Conservation (phyloP, 257 asterid genomes). For the Eucommia ulmoides region DNA sequence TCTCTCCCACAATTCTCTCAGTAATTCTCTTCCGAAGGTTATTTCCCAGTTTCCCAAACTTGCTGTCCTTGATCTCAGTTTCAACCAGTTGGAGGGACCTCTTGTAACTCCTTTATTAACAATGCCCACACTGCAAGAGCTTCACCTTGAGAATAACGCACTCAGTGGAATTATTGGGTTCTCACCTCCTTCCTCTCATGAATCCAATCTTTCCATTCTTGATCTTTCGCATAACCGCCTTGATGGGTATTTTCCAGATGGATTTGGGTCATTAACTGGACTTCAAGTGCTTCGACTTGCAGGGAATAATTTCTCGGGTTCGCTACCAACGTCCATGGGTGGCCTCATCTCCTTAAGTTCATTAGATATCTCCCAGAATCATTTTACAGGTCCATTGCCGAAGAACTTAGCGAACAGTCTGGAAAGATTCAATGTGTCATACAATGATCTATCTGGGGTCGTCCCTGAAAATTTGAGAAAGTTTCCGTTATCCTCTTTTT, state of each 20-base stretch:
- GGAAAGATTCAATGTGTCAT: constrained; percentile 69
- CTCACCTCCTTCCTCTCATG: constrained; percentile 30
- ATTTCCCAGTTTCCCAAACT: constrained; percentile 58
- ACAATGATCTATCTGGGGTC: constrained; percentile 68
- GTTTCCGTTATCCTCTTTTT: constrained; percentile 72
- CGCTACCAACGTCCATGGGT: constrained; percentile 50
- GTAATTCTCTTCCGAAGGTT: constrained; percentile 55
- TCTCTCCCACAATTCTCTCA: constrained; percentile 55
- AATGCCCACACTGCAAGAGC: constrained; percentile 56
- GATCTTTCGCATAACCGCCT: constrained; percentile 65
- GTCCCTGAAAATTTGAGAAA: constrained; percentile 84
- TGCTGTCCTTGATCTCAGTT: constrained; percentile 65
- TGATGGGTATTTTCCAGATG: constrained; percentile 50
- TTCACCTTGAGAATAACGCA: constrained; percentile 56
- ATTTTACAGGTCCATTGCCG: constrained; percentile 65
- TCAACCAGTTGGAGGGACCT: constrained; percentile 63
- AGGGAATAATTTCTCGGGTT: constrained; percentile 68
- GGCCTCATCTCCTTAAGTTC: constrained; percentile 32
- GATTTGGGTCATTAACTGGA: constrained; percentile 38
- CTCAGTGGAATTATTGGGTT: constrained; percentile 52
- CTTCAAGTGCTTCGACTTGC: constrained; percentile 54
- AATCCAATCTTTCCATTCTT: constrained; percentile 38
- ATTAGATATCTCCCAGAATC: constrained; percentile 56
- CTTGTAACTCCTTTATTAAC: constrained; percentile 46
- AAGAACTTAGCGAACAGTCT: constrained; percentile 46